Evolutionary conservation across 805 yeast species (phyloP), one percentile per base, ranked within the genome.

Genomic region (Lachancea waltii): DNA sequence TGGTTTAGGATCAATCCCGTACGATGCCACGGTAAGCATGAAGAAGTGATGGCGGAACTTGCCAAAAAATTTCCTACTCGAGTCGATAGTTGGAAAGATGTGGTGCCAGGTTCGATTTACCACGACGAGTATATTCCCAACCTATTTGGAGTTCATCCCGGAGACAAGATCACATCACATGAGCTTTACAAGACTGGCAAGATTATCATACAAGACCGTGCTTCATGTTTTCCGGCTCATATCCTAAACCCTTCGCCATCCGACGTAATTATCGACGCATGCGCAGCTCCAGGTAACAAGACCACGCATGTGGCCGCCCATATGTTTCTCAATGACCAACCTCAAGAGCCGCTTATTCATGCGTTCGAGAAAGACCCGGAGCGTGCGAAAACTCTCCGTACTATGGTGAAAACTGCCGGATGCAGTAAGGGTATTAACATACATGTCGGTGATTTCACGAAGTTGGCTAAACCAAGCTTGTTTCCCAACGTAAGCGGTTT

Each of bases 271-370:
- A 83, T 92, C 31, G 99, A 92, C 63, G 82, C 96, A 1, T 89
- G 97, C 64, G 89, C 97, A 2, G 98, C 99, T 0, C 99, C 99
- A 4, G 99, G 99, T 4, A 92, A 92, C 61, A 94, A 92, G 58
- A 92, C 99, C 0, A 85, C 97, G 0, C 97, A 90, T 62, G 64
- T 81, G 16, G 95, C 96, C 0, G 76, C 92, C 0, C 44, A 57
- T 8, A 50, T 51, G 34, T 51, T 58, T 42, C 35, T n/a, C n/a
- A n/a, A 40, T 5, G 44, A 42, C n/a, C 41, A 43, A 8, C n/a
- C n/a, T n/a, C n/a, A n/a, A n/a, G n/a, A n/a, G n/a, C n/a, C n/a
- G n/a, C 52, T 60, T 11, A 78, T 87, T 7, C 70, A 70, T 49
- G 98, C 98, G 0, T 92, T 87, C 62, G 99, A 92, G 60, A 74